Conservation (phyloP, 352 stramenopile species). For the Thalassiosira livingstoniorum region DNA sequence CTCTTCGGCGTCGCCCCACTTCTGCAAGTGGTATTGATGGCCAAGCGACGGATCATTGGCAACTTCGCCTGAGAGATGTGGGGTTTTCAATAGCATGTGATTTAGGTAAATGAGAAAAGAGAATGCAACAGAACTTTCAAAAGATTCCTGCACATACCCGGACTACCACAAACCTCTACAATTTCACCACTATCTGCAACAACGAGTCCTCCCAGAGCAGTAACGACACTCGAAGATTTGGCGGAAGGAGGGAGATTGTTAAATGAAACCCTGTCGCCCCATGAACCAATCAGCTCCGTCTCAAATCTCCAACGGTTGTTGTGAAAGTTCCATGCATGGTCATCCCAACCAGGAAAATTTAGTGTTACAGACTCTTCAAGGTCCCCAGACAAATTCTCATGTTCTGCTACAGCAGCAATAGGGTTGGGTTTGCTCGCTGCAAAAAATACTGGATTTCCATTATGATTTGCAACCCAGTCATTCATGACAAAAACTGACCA, state of each 20-base stretch:
- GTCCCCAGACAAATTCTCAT: conserved; percentile 37
- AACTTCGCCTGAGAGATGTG: no score
- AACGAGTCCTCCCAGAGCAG: conserved; percentile 37
- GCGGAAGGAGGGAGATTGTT: conserved; percentile 47
- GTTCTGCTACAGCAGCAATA: conserved; percentile 42
- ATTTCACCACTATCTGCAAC: conserved; percentile 41
- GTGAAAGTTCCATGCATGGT: conserved; percentile 47
- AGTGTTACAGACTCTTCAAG: conserved; percentile 51
- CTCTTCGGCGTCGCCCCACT: conserved; percentile 51
- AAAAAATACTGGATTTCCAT: conserved; percentile 44
- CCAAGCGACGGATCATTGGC: conserved; percentile 38
- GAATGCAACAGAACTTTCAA: no score
- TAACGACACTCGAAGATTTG: conserved; percentile 44
- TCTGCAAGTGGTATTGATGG: conserved; percentile 59
- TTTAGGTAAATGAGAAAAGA: no score
- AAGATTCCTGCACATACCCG: no score
- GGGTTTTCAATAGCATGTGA: no score
- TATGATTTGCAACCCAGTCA: conserved; percentile 32
- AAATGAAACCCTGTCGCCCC: conserved; percentile 46
- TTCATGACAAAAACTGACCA: conserved; percentile 54
- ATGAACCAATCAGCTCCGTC: conserved; percentile 32
- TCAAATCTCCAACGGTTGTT: conserved; percentile 51
- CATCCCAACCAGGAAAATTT: conserved; percentile 33
- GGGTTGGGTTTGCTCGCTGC: conserved; percentile 42
- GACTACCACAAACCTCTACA: conserved; percentile 55